These are phyloP conservation scores for Pseudogymnoascus sp. DNA, from an alignment of 2,329 filamentous ascomycete genomes.

Conservation along the genomic window DNA sequence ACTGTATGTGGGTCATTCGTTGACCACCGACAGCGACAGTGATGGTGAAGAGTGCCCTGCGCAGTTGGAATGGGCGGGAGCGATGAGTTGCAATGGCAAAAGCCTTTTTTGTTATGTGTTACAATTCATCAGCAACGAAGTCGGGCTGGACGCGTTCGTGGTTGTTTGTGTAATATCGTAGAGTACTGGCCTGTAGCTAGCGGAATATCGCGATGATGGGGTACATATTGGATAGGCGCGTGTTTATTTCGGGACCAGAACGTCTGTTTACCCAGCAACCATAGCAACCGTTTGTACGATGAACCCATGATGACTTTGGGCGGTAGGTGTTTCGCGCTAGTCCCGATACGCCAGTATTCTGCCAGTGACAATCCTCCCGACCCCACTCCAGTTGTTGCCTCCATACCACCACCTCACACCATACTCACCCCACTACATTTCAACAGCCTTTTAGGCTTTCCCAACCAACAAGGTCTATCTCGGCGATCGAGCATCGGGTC, in stretches of 20 bases:
- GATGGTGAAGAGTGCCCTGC: background rate
- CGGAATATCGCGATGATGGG: conserved; percentile 8
- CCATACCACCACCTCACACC: background rate
- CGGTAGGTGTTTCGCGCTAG: conserved; percentile 9
- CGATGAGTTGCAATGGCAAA: conserved; percentile 9
- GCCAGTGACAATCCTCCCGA: background rate
- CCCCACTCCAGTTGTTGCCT: background rate
- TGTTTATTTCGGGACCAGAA: conserved; percentile 8
- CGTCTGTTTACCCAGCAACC: conserved; percentile 11
- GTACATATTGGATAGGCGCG: conserved; percentile 9
- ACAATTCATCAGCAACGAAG: conserved; percentile 8
- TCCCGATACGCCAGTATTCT: background rate
- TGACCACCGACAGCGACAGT: background rate
- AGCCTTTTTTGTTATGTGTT: conserved; percentile 9
- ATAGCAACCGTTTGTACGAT: conserved; percentile 1
- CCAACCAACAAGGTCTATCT: background rate
- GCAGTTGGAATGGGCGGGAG: background rate
- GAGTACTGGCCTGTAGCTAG: background rate
- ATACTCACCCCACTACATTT: background rate
- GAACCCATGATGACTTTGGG: conserved; percentile 7
- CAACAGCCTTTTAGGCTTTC: conserved; percentile 4
- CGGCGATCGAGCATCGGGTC: background rate
- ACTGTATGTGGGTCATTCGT: conserved; percentile 8
- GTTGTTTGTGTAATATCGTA: conserved; percentile 7
- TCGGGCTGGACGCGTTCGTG: conserved; percentile 4